Evolutionary conservation across 2,329 filamentous ascomycete species (phyloP), one percentile per base, ranked within the genome.

Genomic region (Cercospora sp.): DNA sequence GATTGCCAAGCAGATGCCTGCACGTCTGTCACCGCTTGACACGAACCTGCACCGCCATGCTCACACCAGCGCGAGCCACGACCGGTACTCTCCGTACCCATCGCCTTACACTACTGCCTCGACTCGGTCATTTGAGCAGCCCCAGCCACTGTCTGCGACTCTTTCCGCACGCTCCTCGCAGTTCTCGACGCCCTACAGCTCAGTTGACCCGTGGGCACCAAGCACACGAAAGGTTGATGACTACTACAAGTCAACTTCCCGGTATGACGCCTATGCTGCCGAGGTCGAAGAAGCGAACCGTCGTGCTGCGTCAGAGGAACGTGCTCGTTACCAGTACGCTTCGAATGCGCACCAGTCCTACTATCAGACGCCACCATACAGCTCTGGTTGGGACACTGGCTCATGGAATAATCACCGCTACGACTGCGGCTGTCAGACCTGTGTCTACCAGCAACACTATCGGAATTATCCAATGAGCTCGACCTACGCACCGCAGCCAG

Each of bases 21-120:
- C 76, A 30, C 78, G 81, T 12, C 80, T 90, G 72, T 85, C 86
- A 61, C 87, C 88, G 33, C 86, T 91, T 70, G 87, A 91, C 74
- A 91, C 89, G 63, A 89, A 86, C 71, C 80, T 90, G 66, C 81
- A 87, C 70, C 83, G 87, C 67, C 79, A 82, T 72, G 80, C 83
- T 67, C 80, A 82, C 28, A 79, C 82, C 57, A 74, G 84, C 66
- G 66, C 55, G 51, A 71, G 68, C 36, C 80, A 84, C 71, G 86
- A 87, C 75, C 79, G 74, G 16, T 78, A 73, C 61, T 78, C 78
- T 57, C 75, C 77, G 12, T 79, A 78, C 70, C 78, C 77, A 40
- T 74, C 75, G 26, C 75, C 77, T n/a, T 77, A 78, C 71, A 74
- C 70, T n/a, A 72, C 73, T n/a, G 68, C 65, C 13, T 69, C 64